Evolutionary conservation across 2,329 filamentous ascomycete species (phyloP).

Genomic region (Fusarium duplospermum): DNA sequence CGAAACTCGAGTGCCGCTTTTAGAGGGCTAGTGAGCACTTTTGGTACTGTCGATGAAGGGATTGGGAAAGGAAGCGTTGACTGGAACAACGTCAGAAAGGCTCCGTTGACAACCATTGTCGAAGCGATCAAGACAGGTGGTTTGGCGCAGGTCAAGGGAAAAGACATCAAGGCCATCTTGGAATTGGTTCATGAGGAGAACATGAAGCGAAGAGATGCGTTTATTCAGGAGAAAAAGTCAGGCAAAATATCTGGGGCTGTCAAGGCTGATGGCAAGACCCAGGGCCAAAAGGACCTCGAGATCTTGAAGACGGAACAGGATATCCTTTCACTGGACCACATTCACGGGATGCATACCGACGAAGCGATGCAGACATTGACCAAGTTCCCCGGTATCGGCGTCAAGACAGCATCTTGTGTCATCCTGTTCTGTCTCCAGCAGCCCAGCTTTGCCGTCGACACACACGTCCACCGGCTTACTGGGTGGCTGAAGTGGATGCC

Average conservation of each 20-base stretch:
- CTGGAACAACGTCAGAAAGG: conserved; percentile 42
- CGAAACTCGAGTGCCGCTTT: conserved; percentile 44
- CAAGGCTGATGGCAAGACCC: conserved; percentile 38
- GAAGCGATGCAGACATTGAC: conserved; percentile 44
- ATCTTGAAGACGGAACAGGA: conserved; percentile 43
- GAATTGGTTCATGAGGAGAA: conserved; percentile 44
- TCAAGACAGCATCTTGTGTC: conserved; percentile 45
- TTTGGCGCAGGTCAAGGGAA: conserved; percentile 42
- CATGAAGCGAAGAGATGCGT: conserved; percentile 35
- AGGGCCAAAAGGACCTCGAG: conserved; percentile 43
- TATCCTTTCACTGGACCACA: conserved; percentile 42
- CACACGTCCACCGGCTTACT: conserved; percentile 42
- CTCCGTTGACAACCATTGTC: conserved; percentile 61
- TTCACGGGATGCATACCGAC: conserved; percentile 44
- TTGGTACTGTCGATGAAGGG: conserved; percentile 39
- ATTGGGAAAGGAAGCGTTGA: conserved; percentile 44
- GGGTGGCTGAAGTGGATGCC: conserved; percentile 45
- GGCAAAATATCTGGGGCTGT: conserved; percentile 23
- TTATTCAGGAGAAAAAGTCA: conserved; percentile 38
- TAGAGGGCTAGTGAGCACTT: conserved; percentile 39
- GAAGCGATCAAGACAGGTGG: conserved; percentile 69
- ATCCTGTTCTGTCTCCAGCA: conserved; percentile 45
- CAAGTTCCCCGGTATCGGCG: conserved; percentile 44
- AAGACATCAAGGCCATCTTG: conserved; percentile 43
- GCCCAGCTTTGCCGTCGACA: conserved; percentile 45